Base-by-base conservation (phyloP, 768 basidiomycete genomes). In the Neoboletus brunneissimus region DNA sequence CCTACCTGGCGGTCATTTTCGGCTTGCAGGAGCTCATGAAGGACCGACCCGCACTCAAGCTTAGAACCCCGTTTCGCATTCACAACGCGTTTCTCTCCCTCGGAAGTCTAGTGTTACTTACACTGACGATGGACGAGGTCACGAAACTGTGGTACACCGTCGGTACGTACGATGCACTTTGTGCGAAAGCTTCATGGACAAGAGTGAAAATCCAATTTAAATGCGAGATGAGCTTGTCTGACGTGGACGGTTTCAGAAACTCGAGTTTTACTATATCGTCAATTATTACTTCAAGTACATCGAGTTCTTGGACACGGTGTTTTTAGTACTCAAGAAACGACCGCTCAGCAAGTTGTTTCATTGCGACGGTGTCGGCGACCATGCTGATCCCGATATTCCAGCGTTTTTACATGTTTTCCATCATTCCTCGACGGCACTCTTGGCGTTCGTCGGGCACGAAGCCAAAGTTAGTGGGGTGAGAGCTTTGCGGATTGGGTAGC, bases 391-490 rank as follows among this genome's bases (percentile, higher is more conserved):
- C 27, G 4, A 27, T 47, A 12, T 27, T 11, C 34, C 64, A 94
- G 94, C 91, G 61, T 98, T 98, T 77, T 79, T 98, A 57, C 96
- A 98, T 73, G 93, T 98, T 56, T 98, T 95, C 79, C 95, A 98
- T 72, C 96, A 98, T 77, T 88, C 95, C 49, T 94, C 94, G 10
- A 97, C 95, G 54, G 94, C 94, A 48, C 73, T 96, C 56, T 78
- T 29, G 8, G 8, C 29, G 29, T 29, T 29, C 3, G 29, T 29
- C 9, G 29, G 29, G 8, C 29, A 29, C 1, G 8, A 29, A 29
- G 7, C 29, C 29, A 29, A 29, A 9, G 9, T 29, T 29, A 29
- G 29, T 98, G 55, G 94, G 93, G 75, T 97, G 93, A 94, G 72
- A 35, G 27, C 47, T 18, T 3, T 20, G 32, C 41, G 11, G 29